Percentiles rank a stretch among this genome's conserved stretches.
Evolutionary conservation across 129 eudicot species (phyloP).

Genomic region (Helianthus annuus): DNA sequence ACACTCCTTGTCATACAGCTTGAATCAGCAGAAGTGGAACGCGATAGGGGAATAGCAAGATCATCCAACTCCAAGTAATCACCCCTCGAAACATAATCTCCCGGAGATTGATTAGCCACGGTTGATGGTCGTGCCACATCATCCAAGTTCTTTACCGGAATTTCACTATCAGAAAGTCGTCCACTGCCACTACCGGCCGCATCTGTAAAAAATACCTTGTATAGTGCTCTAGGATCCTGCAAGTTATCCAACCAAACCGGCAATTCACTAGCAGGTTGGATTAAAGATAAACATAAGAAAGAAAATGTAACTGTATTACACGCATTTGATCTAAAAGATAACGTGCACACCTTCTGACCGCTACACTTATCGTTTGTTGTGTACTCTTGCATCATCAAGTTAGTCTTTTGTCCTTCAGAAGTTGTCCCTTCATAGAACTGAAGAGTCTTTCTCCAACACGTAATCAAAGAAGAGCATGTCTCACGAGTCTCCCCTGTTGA

Average conservation of each 20-base stretch:
- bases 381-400: constrained; percentile 79
- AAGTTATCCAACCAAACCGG: constrained; percentile 52
- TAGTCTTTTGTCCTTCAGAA: constrained; percentile 47
- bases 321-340: not conserved
- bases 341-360: constrained; percentile 41
- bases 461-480: constrained; percentile 47
- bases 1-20: constrained; percentile 48
- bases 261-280: constrained; percentile 42
- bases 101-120: not conserved
- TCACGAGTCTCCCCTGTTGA: constrained; percentile 53
- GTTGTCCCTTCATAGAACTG: constrained; percentile 52
- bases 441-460: constrained; percentile 72
- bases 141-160: constrained; percentile 39
- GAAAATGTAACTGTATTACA: not conserved
- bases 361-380: constrained; percentile 36
- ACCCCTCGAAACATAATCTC: constrained; percentile 33
- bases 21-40: constrained; percentile 58
- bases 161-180: constrained; percentile 28
- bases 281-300: constrained; percentile 26
- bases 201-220: constrained; percentile 49
- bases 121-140: constrained; percentile 12
- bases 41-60: constrained; percentile 49
- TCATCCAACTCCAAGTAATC: constrained; percentile 73
- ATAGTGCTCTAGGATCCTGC: constrained; percentile 66
- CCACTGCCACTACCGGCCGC: constrained; percentile 21